Base-by-base conservation (phyloP, 768 basidiomycete genomes). In the Stropharia rugosoannulata region DNA sequence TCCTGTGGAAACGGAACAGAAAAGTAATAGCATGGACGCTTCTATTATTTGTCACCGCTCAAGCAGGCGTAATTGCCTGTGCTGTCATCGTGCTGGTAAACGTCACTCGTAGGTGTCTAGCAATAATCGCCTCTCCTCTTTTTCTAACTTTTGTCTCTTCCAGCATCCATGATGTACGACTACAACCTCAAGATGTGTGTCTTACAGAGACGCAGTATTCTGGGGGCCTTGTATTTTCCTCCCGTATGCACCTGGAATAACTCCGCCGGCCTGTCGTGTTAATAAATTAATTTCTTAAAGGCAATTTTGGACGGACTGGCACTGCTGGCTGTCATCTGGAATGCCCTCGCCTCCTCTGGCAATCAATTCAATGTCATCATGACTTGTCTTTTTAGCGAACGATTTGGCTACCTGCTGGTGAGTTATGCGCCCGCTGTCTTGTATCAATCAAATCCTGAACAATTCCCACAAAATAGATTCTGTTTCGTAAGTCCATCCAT, bases 21-120 rank as follows among this genome's bases (percentile, higher is more conserved):
- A 54, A 65, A 38, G 43, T 76, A 22, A 63, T 75, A 44, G 18
- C 67, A 16, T 52, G 38, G 41, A 75, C 72, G 1, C 49, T 75
- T 3, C 16, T 39, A 12, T 59, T 69, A 29, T 76, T 67, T 25
- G 15, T 71, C n/a, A 6, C 64, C 3, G 73, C 71, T 0, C 72
- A 75, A 32, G 50, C 65, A 5, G 43, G 61, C 0, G 42, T 66
- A 27, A 32, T 74, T 12, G 46, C 59, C 3, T 61, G 61, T 7
- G 61, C 61, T 1, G 59, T 65, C n/a, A 64, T 67, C 15, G 64
- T 73, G 5, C 59, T 67, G 9, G 48, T 66, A 27, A 53, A 58
- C 4, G 57, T 70, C 53, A 62, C 63, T 2, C 66, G 74, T 75
- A 40, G 46, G 57, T 52, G 16, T 32, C 9, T 4, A 32, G 5